Evolutionary conservation across 1,139 yeast genomes (phyloP).

Genomic region (Meyerozyma athensensis): DNA sequence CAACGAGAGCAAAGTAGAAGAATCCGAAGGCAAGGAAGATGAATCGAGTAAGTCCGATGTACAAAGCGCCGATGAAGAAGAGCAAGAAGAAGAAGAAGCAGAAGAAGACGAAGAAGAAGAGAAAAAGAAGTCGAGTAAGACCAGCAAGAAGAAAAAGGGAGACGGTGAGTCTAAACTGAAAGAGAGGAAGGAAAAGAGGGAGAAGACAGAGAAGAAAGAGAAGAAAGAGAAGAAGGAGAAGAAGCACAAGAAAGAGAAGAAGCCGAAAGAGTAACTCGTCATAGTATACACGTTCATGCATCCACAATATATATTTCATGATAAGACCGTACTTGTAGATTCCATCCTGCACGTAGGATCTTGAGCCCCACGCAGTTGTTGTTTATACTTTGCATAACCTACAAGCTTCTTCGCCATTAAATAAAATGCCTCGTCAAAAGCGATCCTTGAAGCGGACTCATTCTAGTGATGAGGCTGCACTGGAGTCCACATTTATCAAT

Average conservation of each 20-base stretch:
- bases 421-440: neutral
- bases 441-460: neutral
- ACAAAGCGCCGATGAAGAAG: too few relatives aligned
- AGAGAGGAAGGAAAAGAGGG: constrained; percentile 31
- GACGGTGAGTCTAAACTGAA: constrained; percentile 20
- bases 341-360: neutral
- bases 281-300: too few relatives aligned
- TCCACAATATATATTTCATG: too few relatives aligned
- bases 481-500: constrained; percentile 32
- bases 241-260: constrained; percentile 7
- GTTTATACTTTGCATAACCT: neutral
- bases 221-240: constrained; percentile 16
- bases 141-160: constrained; percentile 1
- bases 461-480: constrained; percentile 8
- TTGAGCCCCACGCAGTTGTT: neutral
- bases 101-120: constrained; percentile 7
- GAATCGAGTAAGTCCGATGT: too few relatives aligned
- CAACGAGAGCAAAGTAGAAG: neutral
- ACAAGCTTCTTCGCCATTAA: neutral
- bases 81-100: constrained; percentile 9
- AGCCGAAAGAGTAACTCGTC: neutral
- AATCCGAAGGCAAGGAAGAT: neutral
- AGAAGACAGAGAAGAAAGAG: constrained; percentile 11
- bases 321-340: too few relatives aligned
- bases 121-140: constrained; percentile 5